These are phyloP conservation scores for Aspergillus alliaceus DNA, from an alignment of 2,329 filamentous ascomycete species.

Conservation along the genomic window DNA sequence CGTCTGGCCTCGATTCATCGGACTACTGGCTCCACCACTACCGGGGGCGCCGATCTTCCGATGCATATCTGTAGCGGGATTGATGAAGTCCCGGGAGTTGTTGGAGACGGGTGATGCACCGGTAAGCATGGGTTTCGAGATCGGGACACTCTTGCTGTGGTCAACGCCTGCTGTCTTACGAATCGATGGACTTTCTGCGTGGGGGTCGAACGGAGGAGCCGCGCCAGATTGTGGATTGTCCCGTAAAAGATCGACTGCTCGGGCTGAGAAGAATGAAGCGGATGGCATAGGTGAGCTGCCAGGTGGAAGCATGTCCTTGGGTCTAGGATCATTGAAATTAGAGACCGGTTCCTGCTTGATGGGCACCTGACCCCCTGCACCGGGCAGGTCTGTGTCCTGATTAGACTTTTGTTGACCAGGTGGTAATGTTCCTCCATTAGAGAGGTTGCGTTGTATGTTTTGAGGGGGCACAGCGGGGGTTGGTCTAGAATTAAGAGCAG, in stretches of 20 bases:
- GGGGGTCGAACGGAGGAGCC: slow-evolving; percentile 67
- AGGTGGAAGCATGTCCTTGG: slow-evolving; percentile 29
- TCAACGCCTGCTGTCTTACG: slow-evolving; percentile 86
- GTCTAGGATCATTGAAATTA: slow-evolving; percentile 11
- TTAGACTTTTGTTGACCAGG: slow-evolving; percentile 18
- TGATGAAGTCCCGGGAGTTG: slow-evolving; percentile 34
- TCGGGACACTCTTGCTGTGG: slow-evolving; percentile 72
- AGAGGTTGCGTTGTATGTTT: slow-evolving; percentile 18
- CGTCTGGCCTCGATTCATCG: slow-evolving; percentile 34
- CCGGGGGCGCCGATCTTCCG: slow-evolving; percentile 38
- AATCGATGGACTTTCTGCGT: slow-evolving; percentile 78
- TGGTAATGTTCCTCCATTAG: slow-evolving; percentile 17
- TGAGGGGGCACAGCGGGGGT: slow-evolving; percentile 18
- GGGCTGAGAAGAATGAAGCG: slow-evolving; percentile 70
- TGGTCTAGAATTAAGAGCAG: slow-evolving; percentile 17
- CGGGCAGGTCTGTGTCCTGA: slow-evolving; percentile 10
- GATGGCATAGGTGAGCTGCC: slow-evolving; percentile 40
- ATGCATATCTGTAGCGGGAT: slow-evolving; percentile 35
- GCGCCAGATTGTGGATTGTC: slow-evolving; percentile 50
- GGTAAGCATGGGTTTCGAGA: slow-evolving; percentile 53
- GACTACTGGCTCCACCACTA: slow-evolving; percentile 27
- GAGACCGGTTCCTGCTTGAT: slow-evolving; percentile 27
- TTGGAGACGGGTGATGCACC: slow-evolving; percentile 32
- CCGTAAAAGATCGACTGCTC: slow-evolving; percentile 60
- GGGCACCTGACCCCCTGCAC: slow-evolving; percentile 16